These are phyloP conservation scores for Suhomyces sp. DNA, from an alignment of 805 yeast species.

Conservation along the genomic window DNA sequence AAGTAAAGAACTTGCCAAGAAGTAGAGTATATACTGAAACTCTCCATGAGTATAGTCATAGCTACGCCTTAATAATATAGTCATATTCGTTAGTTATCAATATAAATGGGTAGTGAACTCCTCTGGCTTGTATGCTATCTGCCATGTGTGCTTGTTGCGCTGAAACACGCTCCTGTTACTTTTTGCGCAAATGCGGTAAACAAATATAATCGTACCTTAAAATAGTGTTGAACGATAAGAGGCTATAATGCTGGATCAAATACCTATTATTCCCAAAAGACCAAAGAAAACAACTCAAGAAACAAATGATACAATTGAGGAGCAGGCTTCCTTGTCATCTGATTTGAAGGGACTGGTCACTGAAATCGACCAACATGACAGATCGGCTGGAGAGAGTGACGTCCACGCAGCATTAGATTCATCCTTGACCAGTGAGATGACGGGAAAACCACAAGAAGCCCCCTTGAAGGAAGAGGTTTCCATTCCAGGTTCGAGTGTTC, in stretches of 20 bases:
- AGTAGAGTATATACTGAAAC: neutral
- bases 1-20: slow-evolving; percentile 19
- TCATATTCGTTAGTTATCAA: neutral
- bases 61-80: neutral
- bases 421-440: neutral
- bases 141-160: neutral
- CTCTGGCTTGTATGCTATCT: neutral
- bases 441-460: neutral
- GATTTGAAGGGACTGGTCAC: neutral
- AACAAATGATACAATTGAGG: neutral
- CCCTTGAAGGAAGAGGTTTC: neutral
- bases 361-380: neutral
- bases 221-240: neutral
- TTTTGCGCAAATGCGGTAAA: neutral
- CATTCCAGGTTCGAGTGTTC: neutral
- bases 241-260: neutral
- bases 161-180: neutral
- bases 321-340: neutral
- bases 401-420: neutral
- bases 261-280: slow-evolving; percentile 29
- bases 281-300: slow-evolving; percentile 14
- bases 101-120: neutral
- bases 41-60: neutral
- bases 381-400: neutral
- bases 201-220: neutral